Base-by-base conservation (phyloP, 768 basidiomycete genomes). In the Suillus subalutaceus region DNA sequence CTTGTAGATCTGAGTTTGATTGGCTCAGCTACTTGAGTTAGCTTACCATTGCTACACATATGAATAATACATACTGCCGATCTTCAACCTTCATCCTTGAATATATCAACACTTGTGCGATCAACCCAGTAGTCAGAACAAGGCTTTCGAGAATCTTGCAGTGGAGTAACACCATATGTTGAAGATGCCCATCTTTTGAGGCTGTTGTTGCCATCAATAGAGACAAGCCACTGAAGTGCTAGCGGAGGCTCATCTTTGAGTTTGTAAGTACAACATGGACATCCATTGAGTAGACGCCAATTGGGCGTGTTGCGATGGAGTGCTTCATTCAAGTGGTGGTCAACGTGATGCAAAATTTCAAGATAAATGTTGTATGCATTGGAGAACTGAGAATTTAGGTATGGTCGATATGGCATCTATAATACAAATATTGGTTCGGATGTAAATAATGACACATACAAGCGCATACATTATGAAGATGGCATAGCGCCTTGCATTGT, bases 331-430 rank as follows among this genome's bases (percentile, higher is more conserved):
- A 70, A 43, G 6, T 16, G 38, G 16, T 35, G 3, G 6, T 69
- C 12, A 0, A 70, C 57, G 13, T 10, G 40, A 18, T 61, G 12
- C 6, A 63, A 37, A 18, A 70, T 62, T 8, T 66, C 65, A 18
- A 70, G 46, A n/a, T 70, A 70, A 0, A 30, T 15, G n/a, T 70
- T 55, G 55, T 63, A 69, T 16, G 68, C 65, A 8, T 53, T 18
- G 0, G 52, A 55, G 8, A 64, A 58, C 16, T 64, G 63, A 2
- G 52, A 26, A 9, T 53, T 55, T 0, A 64, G 26, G 12, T 64
- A 58, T 16, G 52, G n/a, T 6, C 30, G 12, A 38, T 55, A 64
- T 1, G 50, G 63, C 13, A 53, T 7, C 63, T 64, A 64, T 23
- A 23, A 48, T 48, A 48, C 12, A 48, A 46, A 43, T 48, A 12